These are phyloP conservation scores for Hypoxylon intermedium DNA, from an alignment of 495 filamentous ascomycete species.

Conservation along the genomic window DNA sequence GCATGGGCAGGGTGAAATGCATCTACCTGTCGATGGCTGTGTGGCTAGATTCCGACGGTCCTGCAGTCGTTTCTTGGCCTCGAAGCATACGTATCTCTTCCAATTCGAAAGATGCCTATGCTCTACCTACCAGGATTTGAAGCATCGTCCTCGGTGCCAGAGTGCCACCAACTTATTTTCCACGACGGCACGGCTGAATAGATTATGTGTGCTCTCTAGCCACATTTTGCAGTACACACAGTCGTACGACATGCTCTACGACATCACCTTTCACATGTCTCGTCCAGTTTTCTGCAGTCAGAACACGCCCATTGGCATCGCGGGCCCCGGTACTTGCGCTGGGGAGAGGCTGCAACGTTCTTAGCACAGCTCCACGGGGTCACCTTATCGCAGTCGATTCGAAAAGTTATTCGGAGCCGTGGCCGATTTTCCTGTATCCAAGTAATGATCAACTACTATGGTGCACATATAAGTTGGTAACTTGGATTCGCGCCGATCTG, in stretches of 20 bases:
- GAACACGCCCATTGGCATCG: not conserved
- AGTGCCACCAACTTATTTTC: conserved; percentile 21
- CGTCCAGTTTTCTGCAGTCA: conserved; percentile 11
- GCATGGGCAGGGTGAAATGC: conserved; percentile 3
- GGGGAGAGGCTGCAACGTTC: not conserved
- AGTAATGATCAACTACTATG: conserved; percentile 32
- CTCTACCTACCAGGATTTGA: conserved; percentile 23
- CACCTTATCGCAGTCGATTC: conserved; percentile 6
- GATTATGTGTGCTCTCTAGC: conserved; percentile 16
- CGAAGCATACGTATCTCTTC: conserved; percentile 5
- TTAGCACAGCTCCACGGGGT: not conserved
- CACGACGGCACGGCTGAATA: conserved; percentile 14
- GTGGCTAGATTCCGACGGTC: conserved; percentile 14
- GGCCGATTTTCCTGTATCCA: conserved; percentile 34
- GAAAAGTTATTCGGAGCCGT: conserved; percentile 31
- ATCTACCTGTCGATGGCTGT: conserved; percentile 10
- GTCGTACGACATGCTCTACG: conserved; percentile 29
- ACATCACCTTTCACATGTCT: conserved; percentile 33
- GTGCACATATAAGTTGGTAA: conserved; percentile 5
- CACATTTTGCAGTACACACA: conserved; percentile 8
- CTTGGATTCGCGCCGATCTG: conserved; percentile 22
- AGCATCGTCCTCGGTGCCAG: conserved; percentile 19
- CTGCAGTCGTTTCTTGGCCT: conserved; percentile 13
- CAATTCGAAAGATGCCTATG: conserved; percentile 7
- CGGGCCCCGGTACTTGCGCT: no score